phyloP scores from a whole-genome alignment of 2,329 filamentous ascomycete species.

The Elsinoe fawcettii region DNA sequence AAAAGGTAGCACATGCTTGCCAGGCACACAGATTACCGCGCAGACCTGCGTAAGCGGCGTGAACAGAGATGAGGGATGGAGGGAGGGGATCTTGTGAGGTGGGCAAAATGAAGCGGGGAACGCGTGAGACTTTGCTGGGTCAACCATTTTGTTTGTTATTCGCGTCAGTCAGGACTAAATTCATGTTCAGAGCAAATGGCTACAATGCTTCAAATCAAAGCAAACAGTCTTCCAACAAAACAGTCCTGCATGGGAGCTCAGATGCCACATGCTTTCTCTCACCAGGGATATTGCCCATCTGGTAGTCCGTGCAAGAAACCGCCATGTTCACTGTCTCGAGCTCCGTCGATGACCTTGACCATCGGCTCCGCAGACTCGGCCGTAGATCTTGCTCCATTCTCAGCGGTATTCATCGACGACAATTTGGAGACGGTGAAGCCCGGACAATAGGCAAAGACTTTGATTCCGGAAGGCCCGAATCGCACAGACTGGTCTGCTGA shows the following conservation, averaged over 20 bases:
- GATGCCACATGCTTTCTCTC: neutral
- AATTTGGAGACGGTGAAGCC: constrained; percentile 34
- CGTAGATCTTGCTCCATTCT: constrained; percentile 31
- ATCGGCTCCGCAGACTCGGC: constrained; percentile 29
- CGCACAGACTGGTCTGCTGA: constrained; percentile 26
- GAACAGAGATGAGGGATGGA: too few species aligned
- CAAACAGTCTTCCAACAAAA: too few species aligned
- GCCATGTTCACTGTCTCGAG: constrained; percentile 29
- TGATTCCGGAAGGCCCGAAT: constrained; percentile 25
- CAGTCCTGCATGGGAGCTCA: too few species aligned
- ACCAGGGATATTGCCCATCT: constrained; percentile 29
- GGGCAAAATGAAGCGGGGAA: neutral
- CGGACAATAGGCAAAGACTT: constrained; percentile 34
- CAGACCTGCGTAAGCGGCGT: too few species aligned
- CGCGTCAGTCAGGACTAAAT: too few species aligned
- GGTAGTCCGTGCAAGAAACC: constrained; percentile 28
- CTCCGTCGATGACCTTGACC: constrained; percentile 32
- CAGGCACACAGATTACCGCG: neutral
- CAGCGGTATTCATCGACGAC: constrained; percentile 27
- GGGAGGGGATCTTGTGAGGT: too few species aligned
- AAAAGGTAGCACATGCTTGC: too few species aligned
- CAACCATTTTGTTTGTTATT: too few species aligned
- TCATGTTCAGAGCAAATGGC: too few species aligned
- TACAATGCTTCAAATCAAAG: too few species aligned
- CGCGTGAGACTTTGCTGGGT: too few species aligned